A percentile compares a stretch with the other conserved stretches of the same genome.
phyloP scores from a whole-genome alignment of 352 stramenopile genomes.

The Plasmopara muralis region DNA sequence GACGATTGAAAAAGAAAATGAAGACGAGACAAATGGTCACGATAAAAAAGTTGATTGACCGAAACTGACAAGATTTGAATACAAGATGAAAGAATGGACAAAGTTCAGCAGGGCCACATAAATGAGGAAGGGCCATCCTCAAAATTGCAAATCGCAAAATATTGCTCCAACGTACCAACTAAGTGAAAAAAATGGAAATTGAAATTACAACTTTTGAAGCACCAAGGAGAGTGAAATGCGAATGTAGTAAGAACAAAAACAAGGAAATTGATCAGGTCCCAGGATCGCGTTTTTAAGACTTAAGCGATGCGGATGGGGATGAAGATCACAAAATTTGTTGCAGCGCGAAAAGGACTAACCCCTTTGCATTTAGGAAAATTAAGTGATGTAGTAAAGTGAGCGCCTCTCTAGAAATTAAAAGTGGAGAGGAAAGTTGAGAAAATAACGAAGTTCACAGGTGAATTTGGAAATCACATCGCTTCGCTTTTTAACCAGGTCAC shows the following conservation, averaged over 20 bases:
- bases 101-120: slow-evolving; percentile 4
- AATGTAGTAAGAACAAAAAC: slow-evolving; percentile 31
- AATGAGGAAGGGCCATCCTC: no score
- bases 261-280: slow-evolving; percentile 17
- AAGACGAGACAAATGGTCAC: slow-evolving; percentile 26
- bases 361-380: slow-evolving; percentile 35
- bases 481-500: slow-evolving; percentile 11
- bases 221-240: slow-evolving; percentile 18
- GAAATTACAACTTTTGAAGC: slow-evolving; percentile 40
- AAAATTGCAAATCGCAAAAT: no score
- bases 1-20: slow-evolving; percentile 20
- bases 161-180: slow-evolving; percentile 18
- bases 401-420: slow-evolving; percentile 30
- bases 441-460: slow-evolving; percentile 38
- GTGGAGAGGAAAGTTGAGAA: slow-evolving; percentile 28
- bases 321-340: slow-evolving; percentile 2
- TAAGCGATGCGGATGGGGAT: slow-evolving; percentile 3
- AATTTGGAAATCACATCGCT: slow-evolving; percentile 21
- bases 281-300: not conserved
- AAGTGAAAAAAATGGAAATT: slow-evolving; percentile 29
- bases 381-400: slow-evolving; percentile 41
- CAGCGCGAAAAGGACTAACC: slow-evolving; percentile 11
- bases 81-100: slow-evolving; percentile 5
- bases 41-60: slow-evolving; percentile 28
- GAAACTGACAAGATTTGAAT: slow-evolving; percentile 15